Conservation (phyloP, 2,329 filamentous ascomycete species). For the Falciphora oryzae region DNA sequence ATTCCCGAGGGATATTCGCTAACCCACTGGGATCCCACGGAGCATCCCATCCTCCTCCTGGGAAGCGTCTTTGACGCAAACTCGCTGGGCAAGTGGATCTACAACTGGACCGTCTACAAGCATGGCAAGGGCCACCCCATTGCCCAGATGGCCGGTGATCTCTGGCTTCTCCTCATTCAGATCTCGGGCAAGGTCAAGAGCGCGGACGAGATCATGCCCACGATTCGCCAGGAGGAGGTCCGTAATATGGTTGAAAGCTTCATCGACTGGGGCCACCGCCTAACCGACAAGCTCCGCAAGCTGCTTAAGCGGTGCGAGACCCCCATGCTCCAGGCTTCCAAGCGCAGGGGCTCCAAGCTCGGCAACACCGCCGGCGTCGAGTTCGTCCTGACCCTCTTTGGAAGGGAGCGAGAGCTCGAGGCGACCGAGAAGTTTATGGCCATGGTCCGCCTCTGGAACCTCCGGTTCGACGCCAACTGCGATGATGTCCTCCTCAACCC, state of each 20-base stretch:
- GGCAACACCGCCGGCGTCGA: constrained; percentile 90
- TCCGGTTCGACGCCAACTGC: constrained; percentile 94
- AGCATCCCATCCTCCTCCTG: constrained; percentile 88
- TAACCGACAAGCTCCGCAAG: constrained; percentile 78
- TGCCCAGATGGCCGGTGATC: constrained; percentile 84
- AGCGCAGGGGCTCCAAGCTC: constrained; percentile 70
- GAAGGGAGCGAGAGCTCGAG: constrained; percentile 81
- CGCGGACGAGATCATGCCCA: constrained; percentile 69
- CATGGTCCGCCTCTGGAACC: constrained; percentile 78
- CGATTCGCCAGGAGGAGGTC: constrained; percentile 67
- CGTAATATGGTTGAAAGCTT: constrained; percentile 84
- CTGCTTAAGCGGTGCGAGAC: constrained; percentile 88
- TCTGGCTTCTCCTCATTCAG: constrained; percentile 94
- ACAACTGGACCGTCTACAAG: constrained; percentile 96
- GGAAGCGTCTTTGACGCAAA: constrained; percentile 97
- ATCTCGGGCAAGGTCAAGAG: constrained; percentile 90
- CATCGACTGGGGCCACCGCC: constrained; percentile 77
- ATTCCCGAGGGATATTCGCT: constrained; percentile 89
- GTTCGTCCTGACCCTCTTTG: constrained; percentile 95
- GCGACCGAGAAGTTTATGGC: constrained; percentile 92
- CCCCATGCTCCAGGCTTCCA: constrained; percentile 85
- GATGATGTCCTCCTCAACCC: constrained; percentile 73
- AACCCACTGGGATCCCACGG: constrained; percentile 96
- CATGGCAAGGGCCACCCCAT: constrained; percentile 78
- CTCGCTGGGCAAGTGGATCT: constrained; percentile 98